Evolutionary conservation across 2,329 filamentous ascomycete species (phyloP).

Genomic region (Cladosporium cucumerinum): DNA sequence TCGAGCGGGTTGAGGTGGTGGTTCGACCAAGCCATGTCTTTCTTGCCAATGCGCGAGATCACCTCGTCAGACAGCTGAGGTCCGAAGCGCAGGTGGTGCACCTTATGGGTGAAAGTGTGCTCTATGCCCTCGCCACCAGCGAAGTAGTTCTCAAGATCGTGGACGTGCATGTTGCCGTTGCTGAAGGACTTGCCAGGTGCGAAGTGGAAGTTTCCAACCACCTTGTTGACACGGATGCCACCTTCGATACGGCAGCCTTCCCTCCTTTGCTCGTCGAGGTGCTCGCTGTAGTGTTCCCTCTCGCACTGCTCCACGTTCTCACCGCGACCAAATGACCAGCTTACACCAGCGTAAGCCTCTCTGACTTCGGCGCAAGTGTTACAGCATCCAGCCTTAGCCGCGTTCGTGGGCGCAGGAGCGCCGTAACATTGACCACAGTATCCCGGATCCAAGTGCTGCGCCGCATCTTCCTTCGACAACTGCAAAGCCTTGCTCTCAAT

Average conservation of each 20-base stretch:
- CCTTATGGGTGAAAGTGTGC: slow-evolving; percentile 84
- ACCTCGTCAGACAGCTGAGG: slow-evolving; percentile 79
- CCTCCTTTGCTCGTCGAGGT: slow-evolving; percentile 77
- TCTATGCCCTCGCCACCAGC: slow-evolving; percentile 62
- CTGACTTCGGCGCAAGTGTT: slow-evolving; percentile 96
- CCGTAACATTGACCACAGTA: slow-evolving; percentile 97
- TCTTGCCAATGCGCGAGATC: slow-evolving; percentile 59
- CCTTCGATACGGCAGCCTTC: slow-evolving; percentile 96
- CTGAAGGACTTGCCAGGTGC: slow-evolving; percentile 95
- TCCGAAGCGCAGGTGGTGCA: slow-evolving; percentile 89
- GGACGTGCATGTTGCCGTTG: slow-evolving; percentile 94
- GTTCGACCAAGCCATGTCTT: slow-evolving; percentile 69
- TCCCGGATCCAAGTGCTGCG: slow-evolving; percentile 76
- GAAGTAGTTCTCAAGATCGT: slow-evolving; percentile 95
- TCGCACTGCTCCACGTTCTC: slow-evolving; percentile 93
- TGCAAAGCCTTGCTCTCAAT: slow-evolving; percentile 68
- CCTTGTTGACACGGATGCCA: slow-evolving; percentile 91
- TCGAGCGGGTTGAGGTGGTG: slow-evolving; percentile 93
- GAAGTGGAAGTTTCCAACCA: slow-evolving; percentile 97
- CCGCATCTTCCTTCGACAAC: slow-evolving; percentile 67
- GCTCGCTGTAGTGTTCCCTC: slow-evolving; percentile 89
- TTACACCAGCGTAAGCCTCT: slow-evolving; percentile 83
- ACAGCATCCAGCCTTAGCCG: slow-evolving; percentile 82
- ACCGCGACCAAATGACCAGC: slow-evolving; percentile 91
- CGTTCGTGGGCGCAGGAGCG: slow-evolving; percentile 67